Base-by-base conservation (phyloP, 2,329 filamentous ascomycete genomes). In the Trichophyton simii region DNA sequence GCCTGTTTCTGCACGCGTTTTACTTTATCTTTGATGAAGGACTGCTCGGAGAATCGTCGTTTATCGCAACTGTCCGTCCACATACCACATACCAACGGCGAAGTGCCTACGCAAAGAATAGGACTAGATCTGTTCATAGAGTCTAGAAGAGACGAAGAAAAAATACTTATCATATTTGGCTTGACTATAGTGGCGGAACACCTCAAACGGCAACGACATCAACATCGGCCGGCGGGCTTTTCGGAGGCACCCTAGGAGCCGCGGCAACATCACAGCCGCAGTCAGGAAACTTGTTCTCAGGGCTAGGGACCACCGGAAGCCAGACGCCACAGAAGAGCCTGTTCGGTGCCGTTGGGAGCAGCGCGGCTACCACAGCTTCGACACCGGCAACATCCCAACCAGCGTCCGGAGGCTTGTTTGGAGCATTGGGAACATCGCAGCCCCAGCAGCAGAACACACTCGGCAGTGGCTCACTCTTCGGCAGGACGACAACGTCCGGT, bases 161-260 rank as follows among this genome's bases (percentile, higher is more conserved):
- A 18, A 15, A 20, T 59, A 31, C 58, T 59, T 25, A 59, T 28
- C 15, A 28, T 59, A 7, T n/a, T 8, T 11, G 46, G 18, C 22
- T 59, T 11, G 50, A 34, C 22, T 34, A 50, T 18, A 50, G 36
- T 57, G 60, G 62, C 22, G 60, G 63, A 62, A 31, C 50, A 58
- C 58, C 57, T 38, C 58, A 60, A 20, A 52, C 58, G 9, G 58
- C 62, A 28, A 58, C 60, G 15, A 55, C 60, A 18, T 60, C 60
- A 8, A 50, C 63, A 57, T 57, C 62, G 57, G 64, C 69, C 18
- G 70, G 72, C 42, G 68, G 68, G 4, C 52, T 75, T 11, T 76
- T 76, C 58, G 72, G 72, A 25, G 67, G 65, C 18, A 13, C 52
- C 8, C 60, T 67, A 57, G 67, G 66, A 50, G 50, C 61, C 28